Conservation (phyloP, 208 protist species). For the Acanthamoeba pearcei region DNA sequence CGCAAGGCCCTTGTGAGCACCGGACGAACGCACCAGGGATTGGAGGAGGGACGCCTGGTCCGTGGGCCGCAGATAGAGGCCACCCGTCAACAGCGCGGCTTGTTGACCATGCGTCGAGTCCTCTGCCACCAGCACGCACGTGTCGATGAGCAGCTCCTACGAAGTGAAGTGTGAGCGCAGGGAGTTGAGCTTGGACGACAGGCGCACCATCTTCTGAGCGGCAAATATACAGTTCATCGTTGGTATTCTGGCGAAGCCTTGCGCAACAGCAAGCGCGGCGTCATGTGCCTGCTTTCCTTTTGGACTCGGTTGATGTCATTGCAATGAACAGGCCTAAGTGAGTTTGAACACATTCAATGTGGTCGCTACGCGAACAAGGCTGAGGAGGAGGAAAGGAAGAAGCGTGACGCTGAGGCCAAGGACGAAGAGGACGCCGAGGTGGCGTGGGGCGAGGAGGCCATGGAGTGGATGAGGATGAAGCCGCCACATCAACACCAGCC, state of each 20-base stretch:
- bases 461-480: no score
- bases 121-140: slow-evolving; percentile 71
- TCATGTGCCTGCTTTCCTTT: slow-evolving; percentile 64
- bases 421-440: no score
- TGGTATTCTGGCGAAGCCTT: slow-evolving; percentile 82
- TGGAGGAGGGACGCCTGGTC: slow-evolving; percentile 75
- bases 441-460: no score
- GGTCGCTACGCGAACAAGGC: no score
- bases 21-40: slow-evolving; percentile 70
- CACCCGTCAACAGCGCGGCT: slow-evolving; percentile 81
- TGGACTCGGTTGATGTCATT: slow-evolving; percentile 81
- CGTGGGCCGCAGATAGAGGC: slow-evolving; percentile 81
- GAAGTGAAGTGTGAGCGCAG: not conserved
- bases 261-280: slow-evolving; percentile 79
- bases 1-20: no score
- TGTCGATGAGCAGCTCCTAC: slow-evolving; percentile 80
- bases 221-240: slow-evolving; percentile 87
- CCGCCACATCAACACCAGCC: no score
- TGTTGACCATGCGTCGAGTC: slow-evolving; percentile 84
- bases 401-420: no score
- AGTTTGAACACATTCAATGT: no score
- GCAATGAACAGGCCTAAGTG: no score
- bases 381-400: no score
- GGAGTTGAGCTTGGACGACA: not conserved
- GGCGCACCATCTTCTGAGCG: slow-evolving; percentile 78